These are phyloP conservation scores for Teunomyces panamensis DNA, from an alignment of 805 yeast genomes.

Conservation along the genomic window DNA sequence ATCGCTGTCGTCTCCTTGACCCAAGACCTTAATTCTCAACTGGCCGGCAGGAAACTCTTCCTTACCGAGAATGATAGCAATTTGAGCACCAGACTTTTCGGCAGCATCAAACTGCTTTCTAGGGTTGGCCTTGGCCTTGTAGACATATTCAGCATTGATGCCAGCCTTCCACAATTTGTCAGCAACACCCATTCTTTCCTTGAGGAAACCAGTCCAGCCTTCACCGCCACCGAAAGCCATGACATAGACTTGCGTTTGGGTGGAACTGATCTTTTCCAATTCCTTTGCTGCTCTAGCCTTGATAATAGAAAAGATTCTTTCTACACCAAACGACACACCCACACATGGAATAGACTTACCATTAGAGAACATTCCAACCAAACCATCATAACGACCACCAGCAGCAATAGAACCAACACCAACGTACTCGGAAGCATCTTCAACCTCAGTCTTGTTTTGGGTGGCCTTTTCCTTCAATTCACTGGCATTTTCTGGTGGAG, in stretches of 20 bases:
- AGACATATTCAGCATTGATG: conserved; percentile 85
- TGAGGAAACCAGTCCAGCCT: conserved; percentile 89
- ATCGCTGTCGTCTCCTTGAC: conserved; percentile 80
- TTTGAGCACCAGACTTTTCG: conserved; percentile 85
- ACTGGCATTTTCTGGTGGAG: conserved; percentile 84
- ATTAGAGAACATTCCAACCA: conserved; percentile 94
- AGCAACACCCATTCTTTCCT: conserved; percentile 87
- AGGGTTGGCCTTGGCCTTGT: conserved; percentile 90
- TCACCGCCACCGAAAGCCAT: conserved; percentile 99
- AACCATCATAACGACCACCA: conserved; percentile 96
- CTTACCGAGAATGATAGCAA: conserved; percentile 92
- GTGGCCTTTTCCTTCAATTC: conserved; percentile 54
- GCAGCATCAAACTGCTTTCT: conserved; percentile 98
- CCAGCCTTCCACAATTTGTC: conserved; percentile 84
- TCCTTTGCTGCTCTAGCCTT: conserved; percentile 65
- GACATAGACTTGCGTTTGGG: conserved; percentile 88
- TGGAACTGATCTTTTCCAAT: conserved; percentile 66
- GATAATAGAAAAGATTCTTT: conserved; percentile 86
- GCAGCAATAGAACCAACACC: conserved; percentile 99
- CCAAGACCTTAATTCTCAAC: conserved; percentile 81
- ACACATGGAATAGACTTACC: conserved; percentile 96
- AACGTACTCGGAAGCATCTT: conserved; percentile 93
- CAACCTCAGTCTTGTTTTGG: conserved; percentile 52
- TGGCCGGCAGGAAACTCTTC: conserved; percentile 84
- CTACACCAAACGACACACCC: conserved; percentile 96